Evolutionary conservation across 2,329 filamentous ascomycete genomes (phyloP).

Genomic region (Ceratocystis cubensis): DNA sequence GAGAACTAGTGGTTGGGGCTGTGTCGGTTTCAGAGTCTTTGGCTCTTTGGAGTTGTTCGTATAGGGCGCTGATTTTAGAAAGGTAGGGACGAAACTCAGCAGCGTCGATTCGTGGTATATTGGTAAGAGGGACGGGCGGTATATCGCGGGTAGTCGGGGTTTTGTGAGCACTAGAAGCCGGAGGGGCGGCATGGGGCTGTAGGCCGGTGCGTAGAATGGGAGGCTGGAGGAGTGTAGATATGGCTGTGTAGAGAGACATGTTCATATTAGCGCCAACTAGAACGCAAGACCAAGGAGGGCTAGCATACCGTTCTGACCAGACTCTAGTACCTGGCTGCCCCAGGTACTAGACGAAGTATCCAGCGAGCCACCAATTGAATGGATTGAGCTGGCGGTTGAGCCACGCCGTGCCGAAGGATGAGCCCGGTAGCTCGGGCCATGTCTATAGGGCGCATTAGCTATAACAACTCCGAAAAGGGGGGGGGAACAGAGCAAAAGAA

Average conservation of each 20-base stretch:
- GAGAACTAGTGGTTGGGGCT: constrained; percentile 25
- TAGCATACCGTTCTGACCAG: constrained; percentile 64
- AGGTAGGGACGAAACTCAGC: constrained; percentile 76
- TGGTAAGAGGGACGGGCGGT: constrained; percentile 80
- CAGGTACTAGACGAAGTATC: constrained; percentile 52
- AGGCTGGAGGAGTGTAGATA: constrained; percentile 83
- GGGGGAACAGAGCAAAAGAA: too few species aligned
- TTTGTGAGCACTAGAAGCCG: constrained; percentile 59
- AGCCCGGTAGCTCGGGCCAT: constrained; percentile 16
- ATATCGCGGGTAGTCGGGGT: constrained; percentile 81
- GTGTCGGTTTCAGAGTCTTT: constrained; percentile 64
- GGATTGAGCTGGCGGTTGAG: constrained; percentile 77
- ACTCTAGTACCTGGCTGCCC: constrained; percentile 50
- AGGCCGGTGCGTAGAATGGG: constrained; percentile 83
- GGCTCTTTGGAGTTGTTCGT: constrained; percentile 75
- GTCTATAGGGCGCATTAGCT: constrained; percentile 11
- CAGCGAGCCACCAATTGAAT: constrained; percentile 72
- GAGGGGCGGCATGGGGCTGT: constrained; percentile 61
- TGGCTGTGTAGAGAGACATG: constrained; percentile 43
- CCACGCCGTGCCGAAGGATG: constrained; percentile 49
- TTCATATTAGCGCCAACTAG: not conserved
- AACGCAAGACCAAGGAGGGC: not conserved
- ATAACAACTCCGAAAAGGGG: not conserved
- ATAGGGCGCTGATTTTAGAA: constrained; percentile 70
- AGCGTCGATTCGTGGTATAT: constrained; percentile 68